Base-by-base conservation (phyloP, 495 filamentous ascomycete species). In the Rusavskia elegans region DNA sequence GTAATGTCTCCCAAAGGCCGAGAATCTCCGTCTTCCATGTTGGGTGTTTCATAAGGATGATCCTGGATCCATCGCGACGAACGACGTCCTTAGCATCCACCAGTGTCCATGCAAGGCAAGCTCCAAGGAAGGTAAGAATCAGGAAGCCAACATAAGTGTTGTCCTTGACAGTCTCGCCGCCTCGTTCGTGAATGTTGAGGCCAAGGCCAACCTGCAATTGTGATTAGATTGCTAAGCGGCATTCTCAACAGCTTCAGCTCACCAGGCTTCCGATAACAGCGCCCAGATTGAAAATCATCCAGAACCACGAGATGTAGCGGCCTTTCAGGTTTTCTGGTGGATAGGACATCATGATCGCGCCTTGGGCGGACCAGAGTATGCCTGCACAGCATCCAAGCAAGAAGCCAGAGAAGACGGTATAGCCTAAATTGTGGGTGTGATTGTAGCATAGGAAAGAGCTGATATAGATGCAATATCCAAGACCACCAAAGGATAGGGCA, bases 341-440 rank as follows among this genome's bases (percentile, higher is more conserved):
- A 64, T 96, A 95, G 52, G 83, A 81, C 82, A 95, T 89, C 89
- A 96, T 95, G 62, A 96, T 85, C 21, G 87, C 85, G 53, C 89
- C 89, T 67, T 96, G 89, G 0, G 87, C 89, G 53, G 82, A 86
- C 89, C 89, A 96, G 30, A 95, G 72, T 37, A 95, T 65, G 61
- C 85, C 89, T 27, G 85, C 89, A 67, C 87, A 95, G 45, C 86
- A 67, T 70, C 79, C 79, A 25, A 82, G 68, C 20, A 82, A 54
- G 13, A 71, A 71, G 41, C 79, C 79, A 11, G 79, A 66, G 57
- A 81, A 80, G 54, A 79, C 69, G 45, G 73, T 60, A 61, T 76
- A 81, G 35, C 74, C 76, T 1, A 64, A 65, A 58, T 74, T 93
- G 21, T 74, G 51, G 49, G 77, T 87, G 65, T 93, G 85, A 63